Percentiles rank a stretch among this genome's conserved stretches.
These are phyloP conservation scores for Termitomyces bulborhizus DNA, from an alignment of 768 basidiomycete genomes.

Conservation along the genomic window DNA sequence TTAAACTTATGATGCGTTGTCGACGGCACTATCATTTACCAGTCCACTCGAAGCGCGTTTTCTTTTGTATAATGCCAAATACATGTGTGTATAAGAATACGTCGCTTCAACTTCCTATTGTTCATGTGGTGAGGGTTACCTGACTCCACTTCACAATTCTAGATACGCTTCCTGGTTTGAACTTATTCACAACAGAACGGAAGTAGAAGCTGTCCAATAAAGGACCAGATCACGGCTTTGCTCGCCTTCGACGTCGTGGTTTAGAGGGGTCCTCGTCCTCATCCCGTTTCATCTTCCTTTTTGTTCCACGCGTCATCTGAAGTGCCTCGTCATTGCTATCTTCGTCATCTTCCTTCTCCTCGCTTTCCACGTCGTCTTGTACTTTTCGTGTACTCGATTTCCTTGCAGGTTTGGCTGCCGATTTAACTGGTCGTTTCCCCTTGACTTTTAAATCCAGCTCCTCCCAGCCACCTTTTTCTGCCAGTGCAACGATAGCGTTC, in stretches of 20 bases:
- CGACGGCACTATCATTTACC: no score
- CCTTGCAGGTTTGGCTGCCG: conserved; percentile 11
- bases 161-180: no score
- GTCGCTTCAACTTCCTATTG: no score
- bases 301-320: conserved; percentile 11
- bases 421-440: conserved; percentile 14
- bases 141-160: no score
- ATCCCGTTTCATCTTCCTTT: conserved; percentile 7
- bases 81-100: no score
- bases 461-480: conserved; percentile 78
- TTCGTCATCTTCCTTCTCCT: conserved; percentile 15
- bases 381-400: conserved; percentile 12
- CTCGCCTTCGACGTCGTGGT: conserved; percentile 3
- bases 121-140: no score
- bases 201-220: neutral
- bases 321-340: conserved; percentile 6
- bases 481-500: conserved; percentile 51
- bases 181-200: neutral
- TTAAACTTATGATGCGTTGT: no score
- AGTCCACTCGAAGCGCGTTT: no score
- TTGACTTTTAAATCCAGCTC: conserved; percentile 34
- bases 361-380: conserved; percentile 9
- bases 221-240: conserved; percentile 1
- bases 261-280: conserved; percentile 1
- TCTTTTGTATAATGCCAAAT: no score